Evolutionary conservation across 164 flowering plant genomes (phyloP).

Genomic region (Annona squamosa): DNA sequence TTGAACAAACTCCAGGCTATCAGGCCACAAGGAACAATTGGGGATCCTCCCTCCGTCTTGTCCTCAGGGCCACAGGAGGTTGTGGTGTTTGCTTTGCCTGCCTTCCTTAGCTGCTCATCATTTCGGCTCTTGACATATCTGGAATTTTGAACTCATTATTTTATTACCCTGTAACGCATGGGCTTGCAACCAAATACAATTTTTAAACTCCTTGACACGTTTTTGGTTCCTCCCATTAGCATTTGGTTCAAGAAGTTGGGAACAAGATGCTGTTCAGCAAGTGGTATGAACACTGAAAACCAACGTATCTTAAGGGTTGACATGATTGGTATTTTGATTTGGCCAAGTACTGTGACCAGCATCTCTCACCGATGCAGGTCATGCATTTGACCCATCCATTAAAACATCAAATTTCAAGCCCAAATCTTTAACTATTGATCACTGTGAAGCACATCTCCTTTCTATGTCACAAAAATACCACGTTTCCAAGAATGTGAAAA

Average conservation of each 20-base stretch:
- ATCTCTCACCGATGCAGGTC: background rate
- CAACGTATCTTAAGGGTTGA: background rate
- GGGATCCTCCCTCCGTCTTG: slow-evolving; percentile 7
- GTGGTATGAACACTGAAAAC: background rate
- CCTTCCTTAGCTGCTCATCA: slow-evolving; percentile 50
- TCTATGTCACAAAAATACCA: too few species aligned
- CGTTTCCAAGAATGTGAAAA: too few species aligned
- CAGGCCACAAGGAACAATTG: slow-evolving; percentile 94
- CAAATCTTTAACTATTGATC: too few species aligned
- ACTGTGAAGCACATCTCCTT: too few species aligned
- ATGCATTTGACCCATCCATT: background rate
- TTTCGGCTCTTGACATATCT: slow-evolving; percentile 92
- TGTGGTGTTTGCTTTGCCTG: slow-evolving; percentile 16
- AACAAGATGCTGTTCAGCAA: background rate
- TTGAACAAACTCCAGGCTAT: slow-evolving; percentile 94
- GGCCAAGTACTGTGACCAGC: background rate
- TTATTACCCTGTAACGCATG: background rate
- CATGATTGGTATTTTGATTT: background rate
- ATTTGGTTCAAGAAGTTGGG: background rate
- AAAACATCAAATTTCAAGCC: too few species aligned
- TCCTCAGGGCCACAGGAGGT: slow-evolving; percentile 60
- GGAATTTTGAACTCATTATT: slow-evolving; percentile 4
- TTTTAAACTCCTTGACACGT: background rate
- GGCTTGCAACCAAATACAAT: background rate
- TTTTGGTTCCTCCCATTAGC: background rate